Evolutionary conservation across 1,139 yeast genomes (phyloP), one percentile per base, ranked within the genome.

Genomic region (Hansenula anomala): DNA sequence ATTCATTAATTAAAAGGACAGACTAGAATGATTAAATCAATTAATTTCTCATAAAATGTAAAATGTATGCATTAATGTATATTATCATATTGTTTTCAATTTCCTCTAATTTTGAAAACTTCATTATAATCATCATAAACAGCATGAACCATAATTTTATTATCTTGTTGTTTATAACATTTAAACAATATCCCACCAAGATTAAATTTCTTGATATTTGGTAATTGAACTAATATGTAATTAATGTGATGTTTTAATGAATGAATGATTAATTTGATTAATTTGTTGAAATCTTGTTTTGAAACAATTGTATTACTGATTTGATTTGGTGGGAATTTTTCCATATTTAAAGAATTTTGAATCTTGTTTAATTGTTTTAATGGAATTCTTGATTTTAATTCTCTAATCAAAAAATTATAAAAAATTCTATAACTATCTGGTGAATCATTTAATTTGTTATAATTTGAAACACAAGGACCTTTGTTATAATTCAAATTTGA

Each of bases 341-440:
- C 41, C 2, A 42, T 26, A 27, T 43, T 41, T 30, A 49, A 38
- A 2, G 48, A 41, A 4, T 46, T 41, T 13, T 44, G 42, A n/a
- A 49, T 38, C 30, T 47, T 44, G 14, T 41, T 38, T 6, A 46
- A 36, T 28, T 46, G 46, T 15, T 48, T 49, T 39, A 52, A 35
- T 16, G 56, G 57, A 17, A 55, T 45, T 32, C 58, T 46, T 11
- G 41, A 35, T 31, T 47, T 51, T 34, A 55, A 40, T 29, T 52
- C 55, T 15, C 51, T 43, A 7, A 54, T 22, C 12, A 54, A 34
- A 32, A 43, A 50, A 34, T 49, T 52, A 39, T 48, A 52, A 28
- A 53, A 29, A 26, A 52, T 49, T 27, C 55, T 47, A 28, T 46
- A 53, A 10, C 39, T 30, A 38, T 52, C 55, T 4, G 55, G 55